These are phyloP conservation scores for Cucurbita ficifolia DNA, from an alignment of 306 rosid species.

Conservation along the genomic window DNA sequence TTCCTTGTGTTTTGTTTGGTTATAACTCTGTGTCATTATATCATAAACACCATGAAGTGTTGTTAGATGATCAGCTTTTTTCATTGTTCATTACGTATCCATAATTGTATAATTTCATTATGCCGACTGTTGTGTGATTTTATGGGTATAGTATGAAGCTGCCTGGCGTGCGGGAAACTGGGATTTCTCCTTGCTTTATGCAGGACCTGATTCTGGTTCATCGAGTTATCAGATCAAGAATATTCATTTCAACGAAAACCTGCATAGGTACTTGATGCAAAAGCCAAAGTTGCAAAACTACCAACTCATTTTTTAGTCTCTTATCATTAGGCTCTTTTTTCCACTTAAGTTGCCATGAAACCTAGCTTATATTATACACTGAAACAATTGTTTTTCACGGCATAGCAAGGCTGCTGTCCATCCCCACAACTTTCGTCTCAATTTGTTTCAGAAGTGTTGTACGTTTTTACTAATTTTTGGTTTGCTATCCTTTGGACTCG, in stretches of 20 bases:
- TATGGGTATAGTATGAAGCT: conserved; percentile 51
- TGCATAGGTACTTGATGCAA: conserved; percentile 52
- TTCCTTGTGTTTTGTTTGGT: not conserved
- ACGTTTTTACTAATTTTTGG: too few species aligned
- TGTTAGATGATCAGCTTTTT: not conserved
- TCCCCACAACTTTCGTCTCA: not conserved
- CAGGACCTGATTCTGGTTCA: conserved; percentile 25
- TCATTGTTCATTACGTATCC: not conserved
- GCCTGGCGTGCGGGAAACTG: conserved; percentile 97
- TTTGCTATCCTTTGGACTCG: not conserved
- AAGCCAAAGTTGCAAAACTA: not conserved
- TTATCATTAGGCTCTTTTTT: not conserved
- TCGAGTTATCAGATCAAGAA: conserved; percentile 24
- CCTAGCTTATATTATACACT: not conserved
- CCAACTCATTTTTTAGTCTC: not conserved
- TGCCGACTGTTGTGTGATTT: not conserved
- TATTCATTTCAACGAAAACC: conserved; percentile 58
- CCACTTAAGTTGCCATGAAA: not conserved
- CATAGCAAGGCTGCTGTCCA: not conserved
- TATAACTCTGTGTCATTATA: not conserved
- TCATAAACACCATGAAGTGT: not conserved
- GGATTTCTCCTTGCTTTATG: conserved; percentile 62
- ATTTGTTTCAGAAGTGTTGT: not conserved
- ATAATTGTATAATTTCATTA: not conserved
- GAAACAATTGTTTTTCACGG: not conserved